phyloP scores from a whole-genome alignment of 352 stramenopile genomes.

The Phytophthora pseudosyringae region DNA sequence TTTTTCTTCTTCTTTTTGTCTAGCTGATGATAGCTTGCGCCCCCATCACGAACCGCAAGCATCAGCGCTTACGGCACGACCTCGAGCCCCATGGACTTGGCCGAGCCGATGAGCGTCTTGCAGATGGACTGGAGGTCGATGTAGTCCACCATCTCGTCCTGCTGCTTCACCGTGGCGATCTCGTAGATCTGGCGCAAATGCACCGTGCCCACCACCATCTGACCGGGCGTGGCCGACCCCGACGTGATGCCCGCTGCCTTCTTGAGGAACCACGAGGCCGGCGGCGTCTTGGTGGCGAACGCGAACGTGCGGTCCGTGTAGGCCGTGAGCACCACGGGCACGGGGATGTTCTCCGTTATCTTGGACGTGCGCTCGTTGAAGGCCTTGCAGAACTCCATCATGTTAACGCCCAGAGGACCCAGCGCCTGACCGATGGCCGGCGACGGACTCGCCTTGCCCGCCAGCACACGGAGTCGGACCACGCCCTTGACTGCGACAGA shows the following conservation, averaged over 20 bases:
- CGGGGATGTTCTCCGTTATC: slow-evolving; percentile 92
- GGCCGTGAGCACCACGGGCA: slow-evolving; percentile 94
- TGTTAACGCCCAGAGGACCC: slow-evolving; percentile 98
- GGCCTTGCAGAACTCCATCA: slow-evolving; percentile 99
- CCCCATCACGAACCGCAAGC: not conserved
- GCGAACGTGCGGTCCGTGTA: slow-evolving; percentile 96
- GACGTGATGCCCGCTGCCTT: slow-evolving; percentile 87
- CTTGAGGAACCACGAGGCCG: slow-evolving; percentile 95
- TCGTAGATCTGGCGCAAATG: slow-evolving; percentile 97
- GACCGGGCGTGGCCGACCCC: slow-evolving; percentile 75
- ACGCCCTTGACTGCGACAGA: slow-evolving; percentile 74
- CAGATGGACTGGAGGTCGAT: slow-evolving; percentile 93
- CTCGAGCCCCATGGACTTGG: slow-evolving; percentile 92
- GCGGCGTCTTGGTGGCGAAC: slow-evolving; percentile 96
- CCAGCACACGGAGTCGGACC: slow-evolving; percentile 85
- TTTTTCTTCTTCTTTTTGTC: slow-evolving; percentile 6
- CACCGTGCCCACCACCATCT: slow-evolving; percentile 86
- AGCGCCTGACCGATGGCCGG: slow-evolving; percentile 92
- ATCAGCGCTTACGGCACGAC: slow-evolving; percentile 63
- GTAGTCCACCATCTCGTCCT: slow-evolving; percentile 94
- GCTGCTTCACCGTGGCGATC: slow-evolving; percentile 98
- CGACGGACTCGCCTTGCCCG: slow-evolving; percentile 87
- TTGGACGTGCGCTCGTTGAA: slow-evolving; percentile 97
- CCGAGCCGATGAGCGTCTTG: slow-evolving; percentile 93
- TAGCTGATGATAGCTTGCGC: slow-evolving; percentile 22